phyloP scores from a whole-genome alignment of 768 basidiomycete species.

The Leccinum rimulosum region DNA sequence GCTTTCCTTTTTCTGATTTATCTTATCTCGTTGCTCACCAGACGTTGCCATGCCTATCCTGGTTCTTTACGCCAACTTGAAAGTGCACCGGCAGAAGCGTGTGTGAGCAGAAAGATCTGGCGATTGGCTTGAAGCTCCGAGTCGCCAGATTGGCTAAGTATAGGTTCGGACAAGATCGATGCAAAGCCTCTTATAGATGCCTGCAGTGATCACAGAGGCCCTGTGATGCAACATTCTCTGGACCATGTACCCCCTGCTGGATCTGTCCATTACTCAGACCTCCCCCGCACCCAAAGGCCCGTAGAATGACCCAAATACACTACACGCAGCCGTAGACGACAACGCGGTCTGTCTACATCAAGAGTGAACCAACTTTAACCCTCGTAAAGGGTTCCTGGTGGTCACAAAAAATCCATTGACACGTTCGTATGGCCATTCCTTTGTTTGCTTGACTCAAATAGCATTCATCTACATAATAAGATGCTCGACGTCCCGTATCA shows the following conservation, averaged over 20 bases:
- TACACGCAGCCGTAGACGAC: slow-evolving; percentile 33
- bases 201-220: slow-evolving; percentile 5
- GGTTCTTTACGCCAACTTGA: slow-evolving; percentile 12
- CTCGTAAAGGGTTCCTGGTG: slow-evolving; percentile 23
- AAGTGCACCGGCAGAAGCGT: slow-evolving; percentile 9
- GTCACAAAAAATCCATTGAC: neutral
- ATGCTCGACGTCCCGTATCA: too few relatives aligned
- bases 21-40: neutral
- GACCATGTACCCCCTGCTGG: slow-evolving; percentile 4
- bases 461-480: too few relatives aligned
- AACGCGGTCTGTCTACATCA: slow-evolving; percentile 32
- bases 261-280: neutral
- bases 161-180: slow-evolving; percentile 14
- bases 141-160: slow-evolving; percentile 8
- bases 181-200: slow-evolving; percentile 5
- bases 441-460: neutral
- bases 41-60: slow-evolving; percentile 9
- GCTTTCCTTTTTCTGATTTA: neutral
- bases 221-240: neutral
- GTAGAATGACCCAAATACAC: slow-evolving; percentile 14
- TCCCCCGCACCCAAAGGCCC: neutral
- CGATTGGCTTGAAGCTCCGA: slow-evolving; percentile 2
- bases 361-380: neutral
- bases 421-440: neutral
- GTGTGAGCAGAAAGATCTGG: slow-evolving; percentile 14